phyloP scores from a whole-genome alignment of 2,329 filamentous ascomycete species.

The Ramularia collo-cygni region DNA sequence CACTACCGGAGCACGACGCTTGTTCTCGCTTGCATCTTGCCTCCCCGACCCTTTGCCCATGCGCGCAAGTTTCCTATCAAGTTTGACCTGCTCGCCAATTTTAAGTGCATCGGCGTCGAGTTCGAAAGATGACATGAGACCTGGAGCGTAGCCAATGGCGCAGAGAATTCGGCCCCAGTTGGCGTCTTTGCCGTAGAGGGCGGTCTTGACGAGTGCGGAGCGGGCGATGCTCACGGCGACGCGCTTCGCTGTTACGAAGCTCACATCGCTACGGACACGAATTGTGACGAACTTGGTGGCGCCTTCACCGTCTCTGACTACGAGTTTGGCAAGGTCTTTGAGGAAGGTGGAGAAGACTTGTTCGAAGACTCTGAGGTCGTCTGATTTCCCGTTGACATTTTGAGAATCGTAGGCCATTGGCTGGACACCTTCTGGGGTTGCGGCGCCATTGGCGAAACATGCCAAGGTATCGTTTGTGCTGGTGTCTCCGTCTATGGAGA shows the following conservation, averaged over 20 bases:
- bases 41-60: too few species aligned
- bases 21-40: background rate
- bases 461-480: slow-evolving; percentile 96
- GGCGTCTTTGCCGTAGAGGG: slow-evolving; percentile 91
- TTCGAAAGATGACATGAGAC: slow-evolving; percentile 40
- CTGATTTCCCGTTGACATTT: slow-evolving; percentile 6
- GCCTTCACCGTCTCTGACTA: slow-evolving; percentile 93
- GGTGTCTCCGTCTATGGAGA: slow-evolving; percentile 94
- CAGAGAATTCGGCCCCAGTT: slow-evolving; percentile 98
- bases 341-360: slow-evolving; percentile 69
- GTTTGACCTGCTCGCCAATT: background rate
- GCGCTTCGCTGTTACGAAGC: slow-evolving; percentile 52
- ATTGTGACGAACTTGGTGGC: slow-evolving; percentile 98
- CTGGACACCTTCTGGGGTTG: slow-evolving; percentile 31
- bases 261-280: slow-evolving; percentile 48
- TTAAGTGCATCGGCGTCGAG: slow-evolving; percentile 3
- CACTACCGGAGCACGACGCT: slow-evolving; percentile 45
- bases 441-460: slow-evolving; percentile 90
- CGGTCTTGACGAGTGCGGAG: slow-evolving; percentile 93
- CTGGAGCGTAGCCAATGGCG: slow-evolving; percentile 74
- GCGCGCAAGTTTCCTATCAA: too few species aligned
- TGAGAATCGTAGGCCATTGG: slow-evolving; percentile 3
- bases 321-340: slow-evolving; percentile 77
- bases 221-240: slow-evolving; percentile 84
- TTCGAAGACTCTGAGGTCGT: slow-evolving; percentile 61